Conservation (phyloP, 495 filamentous ascomycete genomes). For the Neurospora sp. region DNA sequence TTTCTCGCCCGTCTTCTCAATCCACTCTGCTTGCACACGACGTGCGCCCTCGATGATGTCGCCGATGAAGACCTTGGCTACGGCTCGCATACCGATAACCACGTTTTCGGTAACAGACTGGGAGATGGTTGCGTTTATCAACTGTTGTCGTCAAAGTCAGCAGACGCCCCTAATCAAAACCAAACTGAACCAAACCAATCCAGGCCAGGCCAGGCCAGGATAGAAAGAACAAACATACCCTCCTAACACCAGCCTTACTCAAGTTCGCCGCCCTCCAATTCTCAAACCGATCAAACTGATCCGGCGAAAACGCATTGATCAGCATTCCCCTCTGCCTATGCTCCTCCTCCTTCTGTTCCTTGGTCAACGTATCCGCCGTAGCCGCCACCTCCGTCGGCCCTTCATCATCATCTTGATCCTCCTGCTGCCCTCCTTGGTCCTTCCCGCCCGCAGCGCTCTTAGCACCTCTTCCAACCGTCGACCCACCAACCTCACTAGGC, state of each 20-base stretch:
- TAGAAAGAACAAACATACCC: constrained; percentile 25
- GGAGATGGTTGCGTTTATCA: constrained; percentile 79
- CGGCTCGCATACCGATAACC: constrained; percentile 67
- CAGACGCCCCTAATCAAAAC: neutral
- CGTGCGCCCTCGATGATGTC: constrained; percentile 73
- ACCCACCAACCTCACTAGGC: constrained; percentile 31
- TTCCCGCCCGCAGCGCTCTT: constrained; percentile 17
- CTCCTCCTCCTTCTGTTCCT: constrained; percentile 61
- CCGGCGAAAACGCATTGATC: constrained; percentile 53
- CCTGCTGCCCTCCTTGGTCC: constrained; percentile 19
- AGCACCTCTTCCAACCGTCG: constrained; percentile 10
- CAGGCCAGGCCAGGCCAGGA: too few species aligned
- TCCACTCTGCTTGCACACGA: constrained; percentile 71
- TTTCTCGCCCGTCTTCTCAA: constrained; percentile 41
- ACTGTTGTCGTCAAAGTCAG: constrained; percentile 31
- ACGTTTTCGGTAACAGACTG: constrained; percentile 75
- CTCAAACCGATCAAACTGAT: constrained; percentile 65
- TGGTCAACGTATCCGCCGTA: constrained; percentile 50
- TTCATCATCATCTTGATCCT: constrained; percentile 56
- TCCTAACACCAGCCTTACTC: constrained; percentile 21
- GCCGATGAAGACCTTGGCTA: constrained; percentile 76
- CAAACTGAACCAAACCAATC: too few species aligned
- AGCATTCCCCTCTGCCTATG: constrained; percentile 50
- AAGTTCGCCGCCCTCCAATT: constrained; percentile 63
- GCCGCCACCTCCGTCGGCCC: constrained; percentile 55